phyloP scores from a whole-genome alignment of 1,284 basidiomycete genomes.

The Trichosporon faecale region DNA sequence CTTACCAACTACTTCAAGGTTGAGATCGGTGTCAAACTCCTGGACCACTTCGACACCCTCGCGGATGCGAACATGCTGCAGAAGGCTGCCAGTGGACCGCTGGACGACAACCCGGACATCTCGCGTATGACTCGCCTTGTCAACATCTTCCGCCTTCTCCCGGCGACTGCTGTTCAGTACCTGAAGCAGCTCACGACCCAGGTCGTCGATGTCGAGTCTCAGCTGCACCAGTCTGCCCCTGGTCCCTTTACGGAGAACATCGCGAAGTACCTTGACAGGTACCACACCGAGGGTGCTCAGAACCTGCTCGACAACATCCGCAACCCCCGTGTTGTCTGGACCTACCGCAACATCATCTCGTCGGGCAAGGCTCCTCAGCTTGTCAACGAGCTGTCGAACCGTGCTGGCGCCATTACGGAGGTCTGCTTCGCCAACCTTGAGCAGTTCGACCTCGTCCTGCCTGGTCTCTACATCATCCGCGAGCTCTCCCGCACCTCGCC shows the following conservation, averaged over 20 bases:
- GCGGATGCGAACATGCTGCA: slow-evolving; percentile 75
- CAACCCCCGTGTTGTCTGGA: slow-evolving; percentile 70
- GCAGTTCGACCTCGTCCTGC: slow-evolving; percentile 60
- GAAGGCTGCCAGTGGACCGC: slow-evolving; percentile 70
- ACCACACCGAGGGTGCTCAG: slow-evolving; percentile 77
- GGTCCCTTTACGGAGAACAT: slow-evolving; percentile 94
- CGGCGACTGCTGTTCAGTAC: slow-evolving; percentile 88
- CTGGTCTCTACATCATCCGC: slow-evolving; percentile 70
- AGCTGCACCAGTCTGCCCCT: slow-evolving; percentile 81
- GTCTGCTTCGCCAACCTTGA: slow-evolving; percentile 60
- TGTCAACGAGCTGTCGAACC: slow-evolving; percentile 67
- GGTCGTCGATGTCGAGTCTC: slow-evolving; percentile 89
- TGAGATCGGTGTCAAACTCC: slow-evolving; percentile 94
- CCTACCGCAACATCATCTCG: slow-evolving; percentile 74
- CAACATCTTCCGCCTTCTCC: slow-evolving; percentile 95
- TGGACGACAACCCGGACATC: slow-evolving; percentile 86
- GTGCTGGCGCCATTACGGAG: slow-evolving; percentile 62
- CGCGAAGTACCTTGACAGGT: slow-evolving; percentile 86
- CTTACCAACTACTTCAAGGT: slow-evolving; percentile 99
- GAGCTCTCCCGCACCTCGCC: slow-evolving; percentile 70
- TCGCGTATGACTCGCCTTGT: slow-evolving; percentile 89
- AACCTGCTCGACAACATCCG: slow-evolving; percentile 79
- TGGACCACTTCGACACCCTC: slow-evolving; percentile 91
- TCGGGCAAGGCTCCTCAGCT: slow-evolving; percentile 73
- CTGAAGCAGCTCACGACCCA: slow-evolving; percentile 78